phyloP scores from a whole-genome alignment of 176 grass and related monocot genomes.

The Triticum aestivum region IWGSC_CS_RefSeq_v2.1 NC_057805.1:446310633-446311132 shows the following conservation, averaged over 20 bases:
- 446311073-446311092: too few relatives aligned
- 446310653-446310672: too few relatives aligned
- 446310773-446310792: too few relatives aligned
- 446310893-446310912: slow-evolving; percentile 26
- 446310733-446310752: too few relatives aligned
- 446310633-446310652: too few relatives aligned
- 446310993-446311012: background rate
- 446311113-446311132: background rate
- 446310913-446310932: slow-evolving; percentile 84
- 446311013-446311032: background rate
- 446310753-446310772: too few relatives aligned
- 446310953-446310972: background rate
- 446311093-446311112: background rate
- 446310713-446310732: too few relatives aligned
- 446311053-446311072: too few relatives aligned
- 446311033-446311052: background rate
- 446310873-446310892: slow-evolving; percentile 44
- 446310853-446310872: slow-evolving; percentile 51
- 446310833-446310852: slow-evolving; percentile 47
- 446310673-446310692: too few relatives aligned
- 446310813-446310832: background rate
- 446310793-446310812: slow-evolving; percentile 7
- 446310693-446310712: too few relatives aligned
- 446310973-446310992: slow-evolving; percentile 24
- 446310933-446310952: background rate